These are phyloP conservation scores for Russula ochroleuca DNA, from an alignment of 768 basidiomycete genomes.

Conservation along the genomic window DNA sequence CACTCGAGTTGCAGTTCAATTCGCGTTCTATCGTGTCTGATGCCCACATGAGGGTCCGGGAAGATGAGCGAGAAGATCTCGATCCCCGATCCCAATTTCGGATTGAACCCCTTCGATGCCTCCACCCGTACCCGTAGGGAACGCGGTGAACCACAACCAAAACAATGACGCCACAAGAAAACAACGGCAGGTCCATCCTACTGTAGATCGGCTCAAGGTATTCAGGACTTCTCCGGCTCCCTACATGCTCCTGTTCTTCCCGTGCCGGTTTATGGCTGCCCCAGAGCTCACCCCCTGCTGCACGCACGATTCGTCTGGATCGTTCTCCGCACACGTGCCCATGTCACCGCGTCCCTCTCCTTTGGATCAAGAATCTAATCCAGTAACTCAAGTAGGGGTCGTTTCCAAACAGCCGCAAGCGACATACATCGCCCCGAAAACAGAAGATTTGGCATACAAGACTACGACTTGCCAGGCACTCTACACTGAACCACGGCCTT, in stretches of 20 bases:
- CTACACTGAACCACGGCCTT: slow-evolving; percentile 13
- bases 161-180: not conserved
- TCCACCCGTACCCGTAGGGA: not conserved
- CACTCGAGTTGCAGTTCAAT: too few species aligned
- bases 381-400: not conserved
- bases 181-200: not conserved
- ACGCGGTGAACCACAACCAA: not conserved
- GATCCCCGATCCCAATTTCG: slow-evolving; percentile 15
- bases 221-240: not conserved
- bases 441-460: slow-evolving; percentile 9
- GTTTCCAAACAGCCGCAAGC: not conserved
- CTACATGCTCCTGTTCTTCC: too few species aligned
- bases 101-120: not conserved
- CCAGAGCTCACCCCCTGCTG: too few species aligned
- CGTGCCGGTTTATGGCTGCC: too few species aligned
- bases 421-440: not conserved
- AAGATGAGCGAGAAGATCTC: slow-evolving; percentile 9
- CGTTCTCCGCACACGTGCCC: not conserved
- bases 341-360: not conserved
- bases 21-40: too few species aligned
- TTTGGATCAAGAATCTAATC: not conserved
- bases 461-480: slow-evolving; percentile 16
- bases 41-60: too few species aligned
- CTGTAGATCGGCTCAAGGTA: not conserved
- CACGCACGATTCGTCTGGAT: not conserved